Conservation (phyloP, 768 basidiomycete species). For the Tricholoma flavovirens region DNA sequence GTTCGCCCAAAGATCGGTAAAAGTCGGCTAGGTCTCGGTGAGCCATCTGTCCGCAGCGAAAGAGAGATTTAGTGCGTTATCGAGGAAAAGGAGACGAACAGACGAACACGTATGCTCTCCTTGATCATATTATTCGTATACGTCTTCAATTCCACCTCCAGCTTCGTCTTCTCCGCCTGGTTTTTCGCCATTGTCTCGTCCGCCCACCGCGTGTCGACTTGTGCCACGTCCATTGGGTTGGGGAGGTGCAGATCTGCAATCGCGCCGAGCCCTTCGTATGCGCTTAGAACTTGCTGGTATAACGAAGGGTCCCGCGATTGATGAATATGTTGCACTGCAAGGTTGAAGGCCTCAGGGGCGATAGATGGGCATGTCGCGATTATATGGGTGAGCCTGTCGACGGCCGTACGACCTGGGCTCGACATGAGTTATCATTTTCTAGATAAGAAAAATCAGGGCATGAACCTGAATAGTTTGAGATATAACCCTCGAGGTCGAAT, state of each 20-base stretch:
- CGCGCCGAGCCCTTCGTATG: conserved; percentile 46
- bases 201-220: conserved; percentile 65
- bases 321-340: conserved; percentile 59
- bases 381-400: conserved; percentile 69
- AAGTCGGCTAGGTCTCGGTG: conserved; percentile 85
- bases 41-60: conserved; percentile 59
- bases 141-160: conserved; percentile 92
- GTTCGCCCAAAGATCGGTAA: conserved; percentile 69
- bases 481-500: conserved; percentile 81
- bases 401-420: conserved; percentile 62
- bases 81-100: neutral
- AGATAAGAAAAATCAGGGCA: neutral
- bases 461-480: conserved; percentile 69
- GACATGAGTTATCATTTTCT: neutral
- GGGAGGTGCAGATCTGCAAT: conserved; percentile 32
- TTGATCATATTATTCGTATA: conserved; percentile 98
- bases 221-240: conserved; percentile 39
- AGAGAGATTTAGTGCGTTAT: conserved; percentile 20
- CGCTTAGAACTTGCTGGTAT: conserved; percentile 43
- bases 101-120: conserved; percentile 83
- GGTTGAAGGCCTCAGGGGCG: conserved; percentile 65
- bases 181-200: conserved; percentile 65
- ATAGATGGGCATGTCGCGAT: conserved; percentile 59
- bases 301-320: conserved; percentile 64
- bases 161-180: conserved; percentile 66